A percentile compares a stretch with the other conserved stretches of the same genome.
These are phyloP conservation scores for Eleusine coracana DNA, from an alignment of 176 grass and related monocot species.

Conservation along the genomic window DNA sequence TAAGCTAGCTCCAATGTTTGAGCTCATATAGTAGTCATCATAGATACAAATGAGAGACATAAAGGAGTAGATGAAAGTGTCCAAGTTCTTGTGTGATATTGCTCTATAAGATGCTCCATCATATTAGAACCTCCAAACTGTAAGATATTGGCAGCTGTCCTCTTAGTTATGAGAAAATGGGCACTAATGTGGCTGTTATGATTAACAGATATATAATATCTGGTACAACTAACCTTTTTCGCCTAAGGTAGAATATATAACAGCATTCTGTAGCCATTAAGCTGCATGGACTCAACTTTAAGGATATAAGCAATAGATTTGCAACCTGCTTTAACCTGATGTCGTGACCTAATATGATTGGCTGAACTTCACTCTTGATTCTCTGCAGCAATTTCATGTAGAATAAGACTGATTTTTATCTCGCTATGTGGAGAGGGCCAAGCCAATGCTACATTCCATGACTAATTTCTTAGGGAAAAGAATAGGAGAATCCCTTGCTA, in stretches of 20 bases:
- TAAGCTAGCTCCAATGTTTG: not conserved
- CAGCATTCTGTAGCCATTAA: constrained; percentile 43
- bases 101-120: constrained; percentile 37
- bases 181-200: constrained; percentile 26
- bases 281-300: constrained; percentile 21
- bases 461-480: not conserved
- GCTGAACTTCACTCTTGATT: constrained; percentile 40
- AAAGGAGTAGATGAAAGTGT: not conserved
- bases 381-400: constrained; percentile 3
- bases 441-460: constrained; percentile 33
- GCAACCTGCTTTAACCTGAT: constrained; percentile 30
- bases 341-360: constrained; percentile 46
- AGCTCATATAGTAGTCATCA: constrained; percentile 9
- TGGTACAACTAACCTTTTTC: not conserved
- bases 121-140: constrained; percentile 33
- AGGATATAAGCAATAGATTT: constrained; percentile 40
- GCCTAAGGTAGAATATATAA: constrained; percentile 38
- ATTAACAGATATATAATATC: constrained; percentile 33
- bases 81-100: constrained; percentile 1
- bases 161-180: constrained; percentile 38
- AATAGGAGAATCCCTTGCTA: not conserved
- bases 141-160: constrained; percentile 25
- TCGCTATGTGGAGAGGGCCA: constrained; percentile 25
- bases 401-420: constrained; percentile 35
- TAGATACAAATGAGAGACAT: not conserved